These are phyloP conservation scores for Malassezia yamatoensis DNA, from an alignment of 1,284 basidiomycete genomes.

Conservation along the genomic window DNA sequence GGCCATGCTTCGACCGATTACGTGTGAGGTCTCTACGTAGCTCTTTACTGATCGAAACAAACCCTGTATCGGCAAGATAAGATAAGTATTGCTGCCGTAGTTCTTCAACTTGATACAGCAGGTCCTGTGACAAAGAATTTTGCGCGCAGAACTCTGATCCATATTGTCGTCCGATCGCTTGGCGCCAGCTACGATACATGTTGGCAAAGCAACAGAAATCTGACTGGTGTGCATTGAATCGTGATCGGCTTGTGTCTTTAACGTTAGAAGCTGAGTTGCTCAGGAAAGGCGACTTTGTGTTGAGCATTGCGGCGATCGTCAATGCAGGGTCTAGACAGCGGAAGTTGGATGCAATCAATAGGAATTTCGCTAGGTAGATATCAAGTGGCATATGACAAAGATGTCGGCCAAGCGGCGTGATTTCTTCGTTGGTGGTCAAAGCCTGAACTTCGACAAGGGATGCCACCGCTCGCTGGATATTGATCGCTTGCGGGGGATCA, in stretches of 20 bases:
- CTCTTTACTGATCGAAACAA: constrained; percentile 62
- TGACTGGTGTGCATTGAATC: constrained; percentile 62
- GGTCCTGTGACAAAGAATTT: constrained; percentile 79
- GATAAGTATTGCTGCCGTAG: constrained; percentile 80
- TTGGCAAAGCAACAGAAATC: constrained; percentile 91
- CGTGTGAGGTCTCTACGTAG: constrained; percentile 62
- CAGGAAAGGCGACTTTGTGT: constrained; percentile 79
- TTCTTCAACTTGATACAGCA: constrained; percentile 91
- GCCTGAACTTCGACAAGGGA: constrained; percentile 86
- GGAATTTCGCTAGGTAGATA: constrained; percentile 89
- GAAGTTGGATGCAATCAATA: constrained; percentile 75
- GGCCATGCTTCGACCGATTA: constrained; percentile 50
- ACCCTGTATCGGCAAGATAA: constrained; percentile 71
- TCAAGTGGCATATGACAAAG: constrained; percentile 89
- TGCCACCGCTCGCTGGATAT: constrained; percentile 82
- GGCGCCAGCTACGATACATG: constrained; percentile 78
- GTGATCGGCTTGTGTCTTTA: not conserved
- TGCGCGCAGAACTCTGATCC: constrained; percentile 60
- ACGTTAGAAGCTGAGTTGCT: not conserved
- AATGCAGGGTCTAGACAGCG: constrained; percentile 87
- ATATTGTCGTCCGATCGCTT: constrained; percentile 59
- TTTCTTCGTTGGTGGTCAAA: constrained; percentile 73
- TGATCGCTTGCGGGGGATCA: constrained; percentile 76
- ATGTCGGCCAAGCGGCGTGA: constrained; percentile 84
- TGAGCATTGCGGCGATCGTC: constrained; percentile 81